Evolutionary conservation across 768 basidiomycete species (phyloP), one percentile per base, ranked within the genome.

Genomic region (Leccinellum albellum): DNA sequence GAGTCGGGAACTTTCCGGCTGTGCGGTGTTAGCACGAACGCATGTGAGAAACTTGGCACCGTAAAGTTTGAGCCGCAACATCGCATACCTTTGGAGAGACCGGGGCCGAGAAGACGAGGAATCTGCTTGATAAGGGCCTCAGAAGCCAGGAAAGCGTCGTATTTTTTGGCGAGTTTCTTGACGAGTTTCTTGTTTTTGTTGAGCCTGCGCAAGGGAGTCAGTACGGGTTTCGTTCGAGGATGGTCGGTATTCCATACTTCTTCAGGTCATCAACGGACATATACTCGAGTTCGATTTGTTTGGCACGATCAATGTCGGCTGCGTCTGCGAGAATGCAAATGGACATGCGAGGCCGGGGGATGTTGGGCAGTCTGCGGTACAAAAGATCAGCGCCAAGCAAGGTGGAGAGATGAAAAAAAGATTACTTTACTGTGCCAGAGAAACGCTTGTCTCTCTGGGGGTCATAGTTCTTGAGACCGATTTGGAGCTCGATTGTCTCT

Each of bases 101-200:
- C 97, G 67, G 97, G 97, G 59, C 97, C 97, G 60, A 99, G 87
- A 53, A 98, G 86, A 95, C 97, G 96, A 65, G 97, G 97, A 60
- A 99, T 98, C 80, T 98, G 96, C 83, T 97, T 98, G 84, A 99
- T 98, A 65, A 99, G 83, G 59, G 92, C 79, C 76, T 99, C 97
- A 57, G 97, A 98, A 33, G 96, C 85, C 64, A 99, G 80, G 88
- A 99, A 99, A 58, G 96, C 94, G 68, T 99, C 95, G 80, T 98
- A 95, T 75, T 98, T 98, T 83, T 98, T 98, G 64, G 96, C 96
- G 66, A 98, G 91, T 81, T 97, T 97, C 84, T 98, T 99, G 72
- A 98, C 97, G 61, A 99, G 91, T 80, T 99, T 99, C 84, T 99
- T 98, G 86, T 98, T 99, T 82, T 97, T 96, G 88, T 96, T 97